phyloP scores from a whole-genome alignment of 345 rosid genomes.

The Acer yangbiense region DNA sequence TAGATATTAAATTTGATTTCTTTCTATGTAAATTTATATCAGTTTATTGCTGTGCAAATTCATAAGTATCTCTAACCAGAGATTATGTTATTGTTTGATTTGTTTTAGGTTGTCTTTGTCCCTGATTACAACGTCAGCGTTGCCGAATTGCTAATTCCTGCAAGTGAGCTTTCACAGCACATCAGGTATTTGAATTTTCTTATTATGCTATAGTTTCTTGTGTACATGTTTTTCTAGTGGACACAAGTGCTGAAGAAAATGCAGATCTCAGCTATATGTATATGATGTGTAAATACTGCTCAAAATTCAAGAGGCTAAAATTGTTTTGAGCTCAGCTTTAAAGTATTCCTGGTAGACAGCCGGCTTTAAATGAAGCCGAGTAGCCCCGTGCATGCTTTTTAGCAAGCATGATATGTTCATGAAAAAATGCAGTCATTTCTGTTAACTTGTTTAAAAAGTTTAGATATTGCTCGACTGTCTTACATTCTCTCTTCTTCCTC shows the following conservation, averaged over 20 bases:
- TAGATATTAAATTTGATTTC: background rate
- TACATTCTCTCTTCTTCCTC: background rate
- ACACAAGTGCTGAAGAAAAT: background rate
- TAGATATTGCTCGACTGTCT: background rate
- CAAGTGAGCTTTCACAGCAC: slow-evolving; percentile 86
- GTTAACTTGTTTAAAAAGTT: background rate
- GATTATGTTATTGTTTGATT: slow-evolving; percentile 9
- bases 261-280: background rate
- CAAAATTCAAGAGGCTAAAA: background rate
- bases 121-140: slow-evolving; percentile 89
- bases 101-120: slow-evolving; percentile 64
- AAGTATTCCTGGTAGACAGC: background rate
- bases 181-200: slow-evolving; percentile 56
- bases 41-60: background rate
- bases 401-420: background rate
- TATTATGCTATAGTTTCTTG: slow-evolving; percentile 12
- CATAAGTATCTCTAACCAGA: background rate
- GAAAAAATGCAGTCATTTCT: background rate
- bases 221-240: background rate
- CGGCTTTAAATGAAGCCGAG: background rate
- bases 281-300: background rate
- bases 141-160: slow-evolving; percentile 81
- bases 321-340: background rate
- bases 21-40: background rate
- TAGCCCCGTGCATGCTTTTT: background rate